Percentiles rank a stretch among this genome's conserved stretches.
phyloP scores from a whole-genome alignment of 1,284 basidiomycete species.

The Schizophyllum amplum region DNA sequence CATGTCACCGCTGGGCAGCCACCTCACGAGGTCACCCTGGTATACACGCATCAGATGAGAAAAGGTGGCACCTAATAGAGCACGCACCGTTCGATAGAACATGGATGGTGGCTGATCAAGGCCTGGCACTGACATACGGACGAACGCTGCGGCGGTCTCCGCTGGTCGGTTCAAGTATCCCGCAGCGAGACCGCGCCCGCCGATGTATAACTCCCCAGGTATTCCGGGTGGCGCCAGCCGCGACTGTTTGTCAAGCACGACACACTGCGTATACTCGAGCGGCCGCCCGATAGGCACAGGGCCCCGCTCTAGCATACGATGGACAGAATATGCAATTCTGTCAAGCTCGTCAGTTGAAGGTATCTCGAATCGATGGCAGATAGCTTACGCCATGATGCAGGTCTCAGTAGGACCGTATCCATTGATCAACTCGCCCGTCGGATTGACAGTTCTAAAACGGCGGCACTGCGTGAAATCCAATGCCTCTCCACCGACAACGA shows the following conservation, averaged over 20 bases:
- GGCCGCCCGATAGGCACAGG: not conserved
- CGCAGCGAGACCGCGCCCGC: not conserved
- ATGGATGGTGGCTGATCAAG: not conserved
- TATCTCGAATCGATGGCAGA: no score
- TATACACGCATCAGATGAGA: no score
- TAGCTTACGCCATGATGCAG: not conserved
- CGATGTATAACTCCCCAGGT: not conserved
- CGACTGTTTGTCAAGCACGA: not conserved
- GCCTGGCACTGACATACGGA: not conserved
- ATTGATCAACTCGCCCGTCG: not conserved
- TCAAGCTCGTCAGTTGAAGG: no score
- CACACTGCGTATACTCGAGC: not conserved
- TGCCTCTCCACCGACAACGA: not conserved
- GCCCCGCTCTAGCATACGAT: not conserved
- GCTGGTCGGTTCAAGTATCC: not conserved
- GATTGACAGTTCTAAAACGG: not conserved
- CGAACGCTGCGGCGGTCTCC: not conserved
- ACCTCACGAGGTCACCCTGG: not conserved
- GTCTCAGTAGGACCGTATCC: not conserved
- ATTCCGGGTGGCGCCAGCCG: not conserved
- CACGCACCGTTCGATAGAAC: conserved; percentile 1
- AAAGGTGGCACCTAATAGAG: not conserved
- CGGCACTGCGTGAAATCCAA: not conserved
- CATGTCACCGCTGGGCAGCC: not conserved
- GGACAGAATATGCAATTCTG: not conserved